Evolutionary conservation across 495 filamentous ascomycete species (phyloP).

Genomic region (Penicillium canariense): DNA sequence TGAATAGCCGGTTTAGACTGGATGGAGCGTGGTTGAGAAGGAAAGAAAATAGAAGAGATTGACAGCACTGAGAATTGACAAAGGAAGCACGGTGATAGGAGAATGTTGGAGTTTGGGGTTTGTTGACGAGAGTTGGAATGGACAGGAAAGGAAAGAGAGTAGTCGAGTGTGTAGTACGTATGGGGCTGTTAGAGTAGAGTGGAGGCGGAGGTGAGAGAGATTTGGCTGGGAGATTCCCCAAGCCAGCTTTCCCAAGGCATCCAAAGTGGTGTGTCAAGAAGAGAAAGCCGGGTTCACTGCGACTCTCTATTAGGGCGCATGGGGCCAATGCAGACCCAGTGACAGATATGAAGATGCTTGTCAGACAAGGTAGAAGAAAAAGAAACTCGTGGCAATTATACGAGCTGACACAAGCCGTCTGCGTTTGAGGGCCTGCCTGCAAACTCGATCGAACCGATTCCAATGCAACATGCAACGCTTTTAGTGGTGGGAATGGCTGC

Average conservation of each 20-base stretch:
- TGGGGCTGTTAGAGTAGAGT: slow-evolving; percentile 5
- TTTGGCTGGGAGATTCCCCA: neutral
- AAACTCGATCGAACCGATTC: slow-evolving; percentile 27
- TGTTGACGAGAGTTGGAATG: slow-evolving; percentile 2
- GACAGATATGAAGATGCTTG: slow-evolving; percentile 4
- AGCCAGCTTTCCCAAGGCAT: slow-evolving; percentile 2
- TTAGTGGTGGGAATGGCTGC: slow-evolving; percentile 42
- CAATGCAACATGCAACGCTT: slow-evolving; percentile 8
- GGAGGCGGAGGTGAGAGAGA: slow-evolving; percentile 2
- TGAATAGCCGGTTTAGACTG: slow-evolving; percentile 17
- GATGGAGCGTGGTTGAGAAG: slow-evolving; percentile 8
- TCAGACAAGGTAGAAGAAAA: slow-evolving; percentile 24
- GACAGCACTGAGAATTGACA: slow-evolving; percentile 13
- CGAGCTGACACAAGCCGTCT: slow-evolving; percentile 21
- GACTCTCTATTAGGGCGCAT: slow-evolving; percentile 3
- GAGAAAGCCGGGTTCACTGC: neutral
- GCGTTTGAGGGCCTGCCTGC: slow-evolving; percentile 31
- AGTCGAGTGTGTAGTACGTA: slow-evolving; percentile 11
- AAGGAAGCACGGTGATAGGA: slow-evolving; percentile 22
- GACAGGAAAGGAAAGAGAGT: slow-evolving; percentile 19
- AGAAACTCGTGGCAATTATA: slow-evolving; percentile 35
- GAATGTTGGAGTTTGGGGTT: slow-evolving; percentile 1
- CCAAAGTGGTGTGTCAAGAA: slow-evolving; percentile 7
- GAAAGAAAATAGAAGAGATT: neutral
- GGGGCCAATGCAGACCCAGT: slow-evolving; percentile 1